Conservation (phyloP, 768 basidiomycete species). For the Russula ochroleuca region DNA sequence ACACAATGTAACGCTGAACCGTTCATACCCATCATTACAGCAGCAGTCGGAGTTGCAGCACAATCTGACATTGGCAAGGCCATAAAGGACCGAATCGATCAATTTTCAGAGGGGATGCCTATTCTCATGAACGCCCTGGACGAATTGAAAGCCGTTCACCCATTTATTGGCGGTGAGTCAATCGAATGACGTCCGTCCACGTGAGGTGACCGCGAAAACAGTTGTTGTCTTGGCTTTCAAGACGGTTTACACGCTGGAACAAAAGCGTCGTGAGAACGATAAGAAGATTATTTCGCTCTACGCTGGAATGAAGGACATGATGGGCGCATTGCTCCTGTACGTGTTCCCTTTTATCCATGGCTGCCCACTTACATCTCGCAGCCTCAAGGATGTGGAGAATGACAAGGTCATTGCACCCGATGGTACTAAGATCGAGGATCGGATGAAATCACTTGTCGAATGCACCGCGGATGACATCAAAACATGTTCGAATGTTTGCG, state of each 20-base stretch:
- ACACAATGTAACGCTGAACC: not conserved
- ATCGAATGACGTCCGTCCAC: not conserved
- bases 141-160: slow-evolving; percentile 32
- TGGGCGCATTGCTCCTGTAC: slow-evolving; percentile 30
- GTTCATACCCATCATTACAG: slow-evolving; percentile 6
- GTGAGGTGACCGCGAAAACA: slow-evolving; percentile 3
- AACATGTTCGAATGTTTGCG: slow-evolving; percentile 35
- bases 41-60: not conserved
- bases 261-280: slow-evolving; percentile 48
- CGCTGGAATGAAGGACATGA: slow-evolving; percentile 48
- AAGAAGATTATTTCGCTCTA: slow-evolving; percentile 45
- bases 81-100: slow-evolving; percentile 27
- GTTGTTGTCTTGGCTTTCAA: slow-evolving; percentile 52
- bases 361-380: slow-evolving; percentile 15
- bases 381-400: slow-evolving; percentile 34
- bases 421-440: slow-evolving; percentile 35
- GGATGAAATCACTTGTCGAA: slow-evolving; percentile 34
- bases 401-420: slow-evolving; percentile 33
- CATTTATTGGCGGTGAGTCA: slow-evolving; percentile 32
- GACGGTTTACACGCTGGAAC: slow-evolving; percentile 44
- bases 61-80: slow-evolving; percentile 5
- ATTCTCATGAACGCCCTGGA: slow-evolving; percentile 32
- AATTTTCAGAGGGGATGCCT: slow-evolving; percentile 31
- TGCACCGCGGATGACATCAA: slow-evolving; percentile 34
- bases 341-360: not conserved